Evolutionary conservation across 1,284 basidiomycete genomes (phyloP).

Genomic region (Ceratobasidium sp.): DNA sequence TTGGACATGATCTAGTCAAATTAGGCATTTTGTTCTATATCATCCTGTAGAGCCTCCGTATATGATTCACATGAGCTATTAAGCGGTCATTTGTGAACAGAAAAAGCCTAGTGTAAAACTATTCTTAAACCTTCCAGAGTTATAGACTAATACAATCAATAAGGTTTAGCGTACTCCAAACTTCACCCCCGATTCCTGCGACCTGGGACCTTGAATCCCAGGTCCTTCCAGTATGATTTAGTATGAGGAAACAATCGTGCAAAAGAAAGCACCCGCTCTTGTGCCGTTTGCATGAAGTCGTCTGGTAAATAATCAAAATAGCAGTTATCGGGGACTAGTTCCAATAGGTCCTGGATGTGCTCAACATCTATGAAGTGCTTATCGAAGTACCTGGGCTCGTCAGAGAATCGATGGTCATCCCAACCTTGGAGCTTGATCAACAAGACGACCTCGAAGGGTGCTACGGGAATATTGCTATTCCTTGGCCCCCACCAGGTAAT

Average conservation of each 20-base stretch:
- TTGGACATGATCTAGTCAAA: too few relatives aligned
- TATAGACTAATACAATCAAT: background rate
- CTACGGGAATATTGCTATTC: background rate
- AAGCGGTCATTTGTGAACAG: too few relatives aligned
- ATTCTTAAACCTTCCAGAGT: too few relatives aligned
- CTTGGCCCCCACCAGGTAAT: background rate
- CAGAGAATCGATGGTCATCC: background rate
- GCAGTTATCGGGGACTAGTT: background rate
- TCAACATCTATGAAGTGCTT: background rate
- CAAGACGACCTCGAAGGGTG: background rate
- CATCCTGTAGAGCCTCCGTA: too few relatives aligned
- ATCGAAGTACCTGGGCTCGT: background rate
- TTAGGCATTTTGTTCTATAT: too few relatives aligned
- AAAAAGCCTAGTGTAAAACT: too few relatives aligned
- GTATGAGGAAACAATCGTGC: background rate
- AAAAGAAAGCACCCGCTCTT: background rate
- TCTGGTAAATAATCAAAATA: background rate
- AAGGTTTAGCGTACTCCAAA: background rate
- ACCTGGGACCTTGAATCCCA: background rate
- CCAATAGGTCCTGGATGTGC: background rate
- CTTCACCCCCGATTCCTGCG: background rate
- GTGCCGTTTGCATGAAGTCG: background rate
- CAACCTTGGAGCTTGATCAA: constrained; percentile 19
- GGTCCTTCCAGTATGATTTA: background rate
- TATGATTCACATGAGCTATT: too few relatives aligned